Conservation (phyloP, 2,329 filamentous ascomycete species). For the Cadophora luteo-olivacea region DNA sequence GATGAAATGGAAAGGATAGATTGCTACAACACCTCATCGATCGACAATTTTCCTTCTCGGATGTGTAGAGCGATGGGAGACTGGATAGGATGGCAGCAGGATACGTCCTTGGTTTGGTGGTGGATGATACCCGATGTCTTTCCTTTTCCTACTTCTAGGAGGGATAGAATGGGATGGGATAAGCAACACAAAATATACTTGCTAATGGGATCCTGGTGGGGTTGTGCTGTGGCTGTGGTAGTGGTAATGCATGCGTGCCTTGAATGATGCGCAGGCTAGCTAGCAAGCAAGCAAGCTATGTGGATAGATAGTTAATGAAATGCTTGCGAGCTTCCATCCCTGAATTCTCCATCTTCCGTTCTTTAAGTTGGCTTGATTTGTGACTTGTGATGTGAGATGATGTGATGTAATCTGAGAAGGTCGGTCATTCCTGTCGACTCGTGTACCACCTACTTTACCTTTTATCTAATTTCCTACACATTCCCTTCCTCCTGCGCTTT, state of each 20-base stretch:
- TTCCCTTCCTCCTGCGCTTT: too few relatives aligned
- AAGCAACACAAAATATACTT: not conserved
- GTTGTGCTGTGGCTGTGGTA: not conserved
- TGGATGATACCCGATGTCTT: constrained; percentile 22
- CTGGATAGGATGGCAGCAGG: not conserved
- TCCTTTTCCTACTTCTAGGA: not conserved
- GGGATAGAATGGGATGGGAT: not conserved
- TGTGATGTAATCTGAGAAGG: too few relatives aligned
- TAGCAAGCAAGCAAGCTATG: not conserved
- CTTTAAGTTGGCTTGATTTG: too few relatives aligned
- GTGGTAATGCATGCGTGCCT: constrained; percentile 14
- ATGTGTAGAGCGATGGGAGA: not conserved
- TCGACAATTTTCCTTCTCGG: not conserved
- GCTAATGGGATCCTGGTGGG: not conserved
- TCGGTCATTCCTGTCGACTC: too few relatives aligned
- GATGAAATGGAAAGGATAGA: constrained; percentile 24
- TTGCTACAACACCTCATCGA: constrained; percentile 21
- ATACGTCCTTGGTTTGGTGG: constrained; percentile 12
- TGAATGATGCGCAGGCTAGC: not conserved
- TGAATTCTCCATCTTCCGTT: not conserved
- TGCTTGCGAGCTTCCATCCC: constrained; percentile 5
- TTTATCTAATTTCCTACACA: too few relatives aligned
- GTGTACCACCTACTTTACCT: too few relatives aligned
- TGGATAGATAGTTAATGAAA: constrained; percentile 9
- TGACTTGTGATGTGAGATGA: too few relatives aligned